Evolutionary conservation across 1,139 yeast species (phyloP).

Genomic region (Hyphopichia fennica): DNA sequence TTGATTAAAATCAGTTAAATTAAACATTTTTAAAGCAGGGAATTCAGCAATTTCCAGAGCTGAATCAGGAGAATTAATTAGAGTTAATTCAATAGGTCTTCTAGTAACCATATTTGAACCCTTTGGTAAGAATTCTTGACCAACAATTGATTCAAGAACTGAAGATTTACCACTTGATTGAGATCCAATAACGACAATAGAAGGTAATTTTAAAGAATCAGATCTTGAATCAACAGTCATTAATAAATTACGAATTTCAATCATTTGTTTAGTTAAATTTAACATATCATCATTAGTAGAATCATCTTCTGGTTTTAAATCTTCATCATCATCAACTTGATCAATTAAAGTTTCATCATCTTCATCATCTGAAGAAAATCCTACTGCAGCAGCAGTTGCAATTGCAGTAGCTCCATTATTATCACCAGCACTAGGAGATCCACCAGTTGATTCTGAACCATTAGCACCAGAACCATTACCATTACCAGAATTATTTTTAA

Average conservation of each 20-base stretch:
- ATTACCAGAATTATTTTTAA: constrained; percentile 15
- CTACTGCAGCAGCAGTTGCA: constrained; percentile 50
- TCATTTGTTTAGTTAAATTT: constrained; percentile 90
- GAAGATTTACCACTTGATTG: constrained; percentile 97
- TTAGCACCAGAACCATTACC: constrained; percentile 18
- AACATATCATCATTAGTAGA: constrained; percentile 76
- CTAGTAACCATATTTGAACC: constrained; percentile 96
- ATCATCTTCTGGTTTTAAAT: constrained; percentile 45
- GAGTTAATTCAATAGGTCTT: constrained; percentile 90
- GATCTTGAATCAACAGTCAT: constrained; percentile 68
- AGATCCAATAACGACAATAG: constrained; percentile 95
- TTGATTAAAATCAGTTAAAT: constrained; percentile 81
- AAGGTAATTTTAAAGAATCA: constrained; percentile 80
- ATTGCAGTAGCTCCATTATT: constrained; percentile 36
- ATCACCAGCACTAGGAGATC: constrained; percentile 15
- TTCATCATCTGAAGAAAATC: constrained; percentile 36
- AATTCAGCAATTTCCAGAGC: constrained; percentile 92
- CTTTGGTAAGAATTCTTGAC: constrained; percentile 91
- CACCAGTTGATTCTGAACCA: constrained; percentile 23
- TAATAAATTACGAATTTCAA: constrained; percentile 82
- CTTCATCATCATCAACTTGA: constrained; percentile 32
- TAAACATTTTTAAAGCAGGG: constrained; percentile 81
- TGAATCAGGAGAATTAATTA: constrained; percentile 79
- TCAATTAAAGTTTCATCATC: constrained; percentile 32
- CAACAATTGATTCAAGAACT: constrained; percentile 89